A percentile compares a stretch with the other conserved stretches of the same genome.
Evolutionary conservation across 225 moss, liverwort and hornwort species (phyloP).

Genomic region (Bryoerythrophyllum caledonicum): DNA sequence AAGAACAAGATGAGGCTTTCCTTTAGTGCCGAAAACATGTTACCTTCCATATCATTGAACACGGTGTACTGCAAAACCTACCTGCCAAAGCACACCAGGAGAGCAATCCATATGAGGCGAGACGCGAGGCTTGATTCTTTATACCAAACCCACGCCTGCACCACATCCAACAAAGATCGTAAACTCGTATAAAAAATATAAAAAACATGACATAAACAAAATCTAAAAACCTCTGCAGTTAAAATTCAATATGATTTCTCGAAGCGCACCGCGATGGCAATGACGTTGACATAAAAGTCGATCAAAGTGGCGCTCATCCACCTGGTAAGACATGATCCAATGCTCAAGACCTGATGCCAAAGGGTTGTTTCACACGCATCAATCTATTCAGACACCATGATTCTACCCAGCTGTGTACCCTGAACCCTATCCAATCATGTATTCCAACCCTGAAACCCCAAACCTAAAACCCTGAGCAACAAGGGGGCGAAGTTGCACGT

Average conservation of each 20-base stretch:
- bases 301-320: slow-evolving; percentile 88
- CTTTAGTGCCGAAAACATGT: slow-evolving; percentile 3
- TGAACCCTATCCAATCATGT: not conserved
- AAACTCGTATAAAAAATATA: not conserved
- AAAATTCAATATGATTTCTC: not conserved
- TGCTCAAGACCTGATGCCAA: not conserved
- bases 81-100: slow-evolving; percentile 84
- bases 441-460: not conserved
- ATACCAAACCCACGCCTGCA: slow-evolving; percentile 91
- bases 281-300: slow-evolving; percentile 79
- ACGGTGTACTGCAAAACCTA: slow-evolving; percentile 25
- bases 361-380: not conserved
- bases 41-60: not conserved
- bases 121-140: slow-evolving; percentile 78
- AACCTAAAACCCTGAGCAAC: too few species aligned
- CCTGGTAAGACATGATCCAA: slow-evolving; percentile 26
- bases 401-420: not conserved
- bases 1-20: not conserved
- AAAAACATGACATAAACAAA: not conserved
- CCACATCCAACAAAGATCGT: slow-evolving; percentile 7
- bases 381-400: not conserved
- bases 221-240: not conserved
- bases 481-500: slow-evolving; percentile 34
- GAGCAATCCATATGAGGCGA: slow-evolving; percentile 68
- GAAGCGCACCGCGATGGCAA: slow-evolving; percentile 55